These are phyloP conservation scores for Fusarium transvaalense DNA, from an alignment of 2,329 filamentous ascomycete species.

Conservation along the genomic window DNA sequence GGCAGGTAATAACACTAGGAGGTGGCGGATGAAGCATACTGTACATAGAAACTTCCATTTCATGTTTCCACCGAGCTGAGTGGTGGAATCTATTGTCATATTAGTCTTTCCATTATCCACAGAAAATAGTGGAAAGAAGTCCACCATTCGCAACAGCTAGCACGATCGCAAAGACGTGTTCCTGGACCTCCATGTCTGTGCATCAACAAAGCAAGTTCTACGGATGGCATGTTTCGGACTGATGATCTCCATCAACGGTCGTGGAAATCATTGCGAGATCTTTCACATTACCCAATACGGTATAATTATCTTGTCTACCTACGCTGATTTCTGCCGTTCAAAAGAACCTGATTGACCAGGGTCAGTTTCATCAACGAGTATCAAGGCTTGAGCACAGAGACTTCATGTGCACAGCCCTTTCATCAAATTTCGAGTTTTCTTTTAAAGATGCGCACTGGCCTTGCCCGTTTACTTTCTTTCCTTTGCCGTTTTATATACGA, in stretches of 20 bases:
- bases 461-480: background rate
- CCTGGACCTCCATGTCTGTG: background rate
- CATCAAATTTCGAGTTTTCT: constrained; percentile 2
- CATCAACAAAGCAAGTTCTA: constrained; percentile 3
- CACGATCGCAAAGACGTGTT: background rate
- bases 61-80: constrained; percentile 21
- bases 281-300: background rate
- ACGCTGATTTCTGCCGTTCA: background rate
- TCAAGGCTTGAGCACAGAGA: constrained; percentile 21
- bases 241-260: constrained; percentile 1
- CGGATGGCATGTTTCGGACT: background rate
- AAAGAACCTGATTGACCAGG: background rate
- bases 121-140: background rate
- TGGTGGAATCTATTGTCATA: constrained; percentile 29
- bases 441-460: background rate
- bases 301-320: background rate
- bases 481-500: constrained; percentile 4
- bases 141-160: background rate
- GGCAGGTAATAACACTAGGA: background rate
- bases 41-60: constrained; percentile 25
- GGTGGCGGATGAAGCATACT: constrained; percentile 20
- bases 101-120: constrained; percentile 2
- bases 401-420: constrained; percentile 10
- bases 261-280: constrained; percentile 3
- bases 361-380: background rate